These are phyloP conservation scores for Talaromyces sp. DNA, from an alignment of 2,329 filamentous ascomycete genomes.

Conservation along the genomic window DNA sequence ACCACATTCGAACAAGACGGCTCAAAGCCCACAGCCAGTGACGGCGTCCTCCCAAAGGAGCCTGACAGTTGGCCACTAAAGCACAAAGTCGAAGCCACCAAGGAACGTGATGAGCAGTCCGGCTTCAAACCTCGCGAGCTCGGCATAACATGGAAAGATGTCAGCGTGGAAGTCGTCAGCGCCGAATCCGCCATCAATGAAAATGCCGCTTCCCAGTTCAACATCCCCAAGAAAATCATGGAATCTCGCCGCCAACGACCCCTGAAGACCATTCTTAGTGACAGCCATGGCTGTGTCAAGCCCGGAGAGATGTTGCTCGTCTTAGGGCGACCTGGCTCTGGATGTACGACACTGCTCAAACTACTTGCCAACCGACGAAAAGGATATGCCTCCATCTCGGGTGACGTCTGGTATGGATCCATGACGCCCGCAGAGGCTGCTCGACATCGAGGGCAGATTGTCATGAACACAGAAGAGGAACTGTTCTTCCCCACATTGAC, in stretches of 20 bases:
- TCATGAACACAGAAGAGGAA: conserved; percentile 51
- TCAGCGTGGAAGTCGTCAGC: conserved; percentile 58
- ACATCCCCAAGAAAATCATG: conserved; percentile 48
- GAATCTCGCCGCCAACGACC: conserved; percentile 53
- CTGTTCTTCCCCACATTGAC: conserved; percentile 48
- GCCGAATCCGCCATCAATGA: conserved; percentile 61
- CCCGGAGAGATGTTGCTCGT: conserved; percentile 69
- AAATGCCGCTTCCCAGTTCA: conserved; percentile 57
- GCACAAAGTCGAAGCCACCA: conserved; percentile 41
- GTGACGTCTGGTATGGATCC: conserved; percentile 54
- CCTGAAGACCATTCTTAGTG: conserved; percentile 57
- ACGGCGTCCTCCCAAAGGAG: neutral
- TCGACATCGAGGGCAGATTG: conserved; percentile 53
- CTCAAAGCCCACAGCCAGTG: neutral
- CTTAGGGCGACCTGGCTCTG: conserved; percentile 62
- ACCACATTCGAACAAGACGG: neutral
- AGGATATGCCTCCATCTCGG: conserved; percentile 54
- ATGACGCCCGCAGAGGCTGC: conserved; percentile 37
- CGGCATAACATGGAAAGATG: conserved; percentile 60
- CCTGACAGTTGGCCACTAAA: conserved; percentile 44
- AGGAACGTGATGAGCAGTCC: conserved; percentile 41
- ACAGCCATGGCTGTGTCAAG: conserved; percentile 63
- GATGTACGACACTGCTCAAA: conserved; percentile 67
- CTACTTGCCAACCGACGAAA: conserved; percentile 59
- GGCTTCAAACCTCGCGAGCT: conserved; percentile 48